Conservation (phyloP, 768 basidiomycete genomes). For the Vararia minispora region DNA sequence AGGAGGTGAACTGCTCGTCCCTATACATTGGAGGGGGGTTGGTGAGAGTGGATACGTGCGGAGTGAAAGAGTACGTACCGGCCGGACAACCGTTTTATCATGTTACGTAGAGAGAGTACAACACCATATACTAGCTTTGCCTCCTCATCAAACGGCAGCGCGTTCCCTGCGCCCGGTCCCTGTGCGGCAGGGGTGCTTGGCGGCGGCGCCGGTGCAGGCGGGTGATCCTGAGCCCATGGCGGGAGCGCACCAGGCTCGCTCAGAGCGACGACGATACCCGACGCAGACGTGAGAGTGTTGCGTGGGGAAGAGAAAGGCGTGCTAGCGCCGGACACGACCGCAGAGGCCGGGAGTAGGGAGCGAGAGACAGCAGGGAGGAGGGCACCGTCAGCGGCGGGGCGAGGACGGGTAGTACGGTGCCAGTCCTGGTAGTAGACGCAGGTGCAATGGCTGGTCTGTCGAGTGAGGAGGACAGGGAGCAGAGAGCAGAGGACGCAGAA, state of each 20-base stretch:
- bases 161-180: conserved; percentile 29
- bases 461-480: conserved; percentile 1
- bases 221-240: conserved; percentile 12
- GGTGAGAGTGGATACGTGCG: neutral
- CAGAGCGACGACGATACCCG: conserved; percentile 61
- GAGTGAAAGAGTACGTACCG: conserved; percentile 38
- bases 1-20: conserved; percentile 85
- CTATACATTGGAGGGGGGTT: conserved; percentile 26
- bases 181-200: conserved; percentile 19
- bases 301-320: conserved; percentile 40
- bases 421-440: conserved; percentile 96
- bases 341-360: conserved; percentile 24
- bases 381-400: conserved; percentile 53
- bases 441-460: conserved; percentile 62
- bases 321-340: conserved; percentile 21
- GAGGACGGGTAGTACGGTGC: conserved; percentile 70
- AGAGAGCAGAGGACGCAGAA: conserved; percentile 4
- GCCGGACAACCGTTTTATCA: conserved; percentile 90
- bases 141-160: conserved; percentile 92
- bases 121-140: conserved; percentile 97
- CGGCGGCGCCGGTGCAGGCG: conserved; percentile 25
- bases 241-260: conserved; percentile 19
- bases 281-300: conserved; percentile 51
- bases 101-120: conserved; percentile 79
- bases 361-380: conserved; percentile 76